phyloP scores from a whole-genome alignment of 352 stramenopile genomes.

The Globisporangium takayamanum region DNA sequence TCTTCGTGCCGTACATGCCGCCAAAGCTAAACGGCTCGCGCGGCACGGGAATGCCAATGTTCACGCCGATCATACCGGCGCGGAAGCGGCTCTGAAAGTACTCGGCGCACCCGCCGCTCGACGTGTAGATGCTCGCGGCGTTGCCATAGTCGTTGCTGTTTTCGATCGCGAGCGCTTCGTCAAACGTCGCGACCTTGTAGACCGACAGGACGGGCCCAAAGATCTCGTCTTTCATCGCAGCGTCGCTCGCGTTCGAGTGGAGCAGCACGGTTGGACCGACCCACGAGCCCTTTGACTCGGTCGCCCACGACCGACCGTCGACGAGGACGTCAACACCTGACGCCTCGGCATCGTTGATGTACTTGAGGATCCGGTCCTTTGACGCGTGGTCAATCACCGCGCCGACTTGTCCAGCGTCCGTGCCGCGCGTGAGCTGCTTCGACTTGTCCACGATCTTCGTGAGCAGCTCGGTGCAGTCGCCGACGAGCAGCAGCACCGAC shows the following conservation, averaged over 20 bases:
- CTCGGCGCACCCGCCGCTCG: constrained; percentile 89
- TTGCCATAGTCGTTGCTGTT: constrained; percentile 97
- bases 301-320: constrained; percentile 85
- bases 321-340: constrained; percentile 87
- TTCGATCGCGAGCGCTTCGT: constrained; percentile 94
- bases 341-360: constrained; percentile 90
- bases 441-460: constrained; percentile 84
- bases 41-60: constrained; percentile 94
- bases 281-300: constrained; percentile 68
- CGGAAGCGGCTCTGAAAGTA: constrained; percentile 92
- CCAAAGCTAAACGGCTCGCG: constrained; percentile 96
- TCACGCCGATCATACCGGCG: constrained; percentile 94
- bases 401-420: constrained; percentile 89
- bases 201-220: constrained; percentile 97
- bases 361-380: constrained; percentile 90
- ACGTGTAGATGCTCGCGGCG: constrained; percentile 95
- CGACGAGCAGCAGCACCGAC: constrained; percentile 92
- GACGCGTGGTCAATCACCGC: constrained; percentile 92
- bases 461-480: constrained; percentile 70
- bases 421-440: constrained; percentile 85
- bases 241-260: constrained; percentile 83
- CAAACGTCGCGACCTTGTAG: constrained; percentile 70
- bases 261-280: constrained; percentile 94
- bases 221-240: constrained; percentile 93
- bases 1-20: constrained; percentile 94